Percentiles rank a stretch among this genome's conserved stretches.
phyloP scores from a whole-genome alignment of 2,329 filamentous ascomycete genomes.

The Paraconiothyrium brasiliense region DNA sequence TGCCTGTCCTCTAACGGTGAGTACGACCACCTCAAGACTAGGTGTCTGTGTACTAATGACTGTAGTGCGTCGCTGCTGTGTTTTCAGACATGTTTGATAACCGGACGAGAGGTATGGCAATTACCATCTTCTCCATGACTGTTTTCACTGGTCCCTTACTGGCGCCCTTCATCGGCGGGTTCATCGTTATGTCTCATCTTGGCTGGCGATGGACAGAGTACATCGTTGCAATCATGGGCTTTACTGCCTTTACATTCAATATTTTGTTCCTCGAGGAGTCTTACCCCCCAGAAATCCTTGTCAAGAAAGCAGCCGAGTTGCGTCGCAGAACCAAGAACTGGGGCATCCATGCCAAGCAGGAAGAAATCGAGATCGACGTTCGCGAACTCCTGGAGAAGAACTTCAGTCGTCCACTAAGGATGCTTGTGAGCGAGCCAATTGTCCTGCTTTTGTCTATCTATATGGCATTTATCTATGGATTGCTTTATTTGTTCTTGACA shows the following conservation, averaged over 20 bases:
- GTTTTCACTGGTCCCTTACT: constrained; percentile 63
- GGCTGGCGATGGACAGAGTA: constrained; percentile 67
- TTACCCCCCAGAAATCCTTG: constrained; percentile 67
- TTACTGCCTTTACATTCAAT: constrained; percentile 59
- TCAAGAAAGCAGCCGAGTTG: constrained; percentile 64
- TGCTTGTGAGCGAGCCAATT: constrained; percentile 60
- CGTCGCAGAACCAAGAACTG: constrained; percentile 67
- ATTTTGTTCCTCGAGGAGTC: constrained; percentile 66
- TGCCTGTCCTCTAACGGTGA: constrained; percentile 63
- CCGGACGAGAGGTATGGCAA: constrained; percentile 50
- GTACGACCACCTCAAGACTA: constrained; percentile 9
- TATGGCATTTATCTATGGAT: constrained; percentile 62
- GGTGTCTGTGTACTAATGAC: constrained; percentile 34
- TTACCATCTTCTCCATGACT: constrained; percentile 62
- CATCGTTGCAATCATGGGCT: constrained; percentile 66
- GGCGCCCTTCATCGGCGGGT: constrained; percentile 65
- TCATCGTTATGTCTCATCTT: constrained; percentile 60
- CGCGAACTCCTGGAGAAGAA: constrained; percentile 62
- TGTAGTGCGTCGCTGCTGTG: constrained; percentile 59
- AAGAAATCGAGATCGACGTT: constrained; percentile 63
- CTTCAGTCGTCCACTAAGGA: constrained; percentile 60
- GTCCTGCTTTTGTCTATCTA: constrained; percentile 51
- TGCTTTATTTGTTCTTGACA: constrained; percentile 87
- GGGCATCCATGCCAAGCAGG: constrained; percentile 68
- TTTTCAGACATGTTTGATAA: constrained; percentile 66